Base-by-base conservation (phyloP, 2,329 filamentous ascomycete genomes). In the Botrytis deweyae region DNA sequence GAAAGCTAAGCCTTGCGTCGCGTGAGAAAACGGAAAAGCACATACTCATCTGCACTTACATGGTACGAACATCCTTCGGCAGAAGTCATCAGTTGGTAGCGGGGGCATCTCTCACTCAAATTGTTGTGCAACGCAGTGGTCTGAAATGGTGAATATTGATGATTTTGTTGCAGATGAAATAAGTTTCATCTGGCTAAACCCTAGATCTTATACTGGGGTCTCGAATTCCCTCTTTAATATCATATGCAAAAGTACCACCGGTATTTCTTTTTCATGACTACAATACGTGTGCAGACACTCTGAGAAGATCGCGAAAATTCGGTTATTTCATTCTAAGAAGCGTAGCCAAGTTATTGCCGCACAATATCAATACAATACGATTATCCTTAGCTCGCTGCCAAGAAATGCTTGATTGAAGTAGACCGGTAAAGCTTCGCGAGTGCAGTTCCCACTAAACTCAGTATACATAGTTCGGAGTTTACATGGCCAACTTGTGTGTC, bases 141-240 rank as follows among this genome's bases (percentile, higher is more conserved):
- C 14, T 58, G 6, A 3, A 58, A 29, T 18, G 12, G 10, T 7
- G 7, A 16, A 29, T 18, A 9, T 33, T 33, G 7, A 18, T 8
- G 29, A 2, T 18, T 29, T 0, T 29, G 1, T 55, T 29, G n/a
- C 52, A 55, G 52, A 55, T 29, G 14, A 14, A 58, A 18, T 29
- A 0, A 1, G 1, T 33, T 29, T 6, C n/a, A 16, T 58, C 52
- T 18, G n/a, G 6, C 9, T 18, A 18, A 8, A 18, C 3, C 14
- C 52, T 9, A 58, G 52, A 58, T 58, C 6, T 33, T 18, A 33
- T 58, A 9, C 14, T 8, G n/a, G 6, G n/a, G 4, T 6, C 1
- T 29, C 14, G 0, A 55, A 29, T 29, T 29, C 12, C 14, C 5
- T 18, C 14, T 55, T 18, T 55, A 18, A 55, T 6, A 29, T 16